Base-by-base conservation (phyloP, 768 basidiomycete genomes). In the Termitomyces sp. region DNA sequence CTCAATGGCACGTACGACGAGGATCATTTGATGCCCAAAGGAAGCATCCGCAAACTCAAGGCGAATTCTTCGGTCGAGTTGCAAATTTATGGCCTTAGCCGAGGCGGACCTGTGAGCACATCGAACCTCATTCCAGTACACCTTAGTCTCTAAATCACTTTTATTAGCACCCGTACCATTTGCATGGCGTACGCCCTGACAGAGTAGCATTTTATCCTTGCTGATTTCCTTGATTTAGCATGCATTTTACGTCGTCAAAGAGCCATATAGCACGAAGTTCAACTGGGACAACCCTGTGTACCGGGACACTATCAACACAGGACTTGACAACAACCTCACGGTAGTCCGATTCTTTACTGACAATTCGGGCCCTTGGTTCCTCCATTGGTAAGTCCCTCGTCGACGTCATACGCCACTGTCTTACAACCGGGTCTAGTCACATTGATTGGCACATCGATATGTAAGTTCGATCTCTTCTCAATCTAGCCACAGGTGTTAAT, bases 261-360 rank as follows among this genome's bases (percentile, higher is more conserved):
- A 66, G 51, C 71, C 73, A 0, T 71, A 67, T 6, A 70, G 69
- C 42, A 61, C 55, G 0, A n/a, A 22, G 0, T 77, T 76, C 63
- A 80, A 64, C 13, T 64, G 55, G 39, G 20, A 40, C 6, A 61
- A 64, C 36, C 63, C 63, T 39, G 63, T 56, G 8, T 67, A 68
- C 32, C 72, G 79, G 13, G 79, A 79, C 55, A 75, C 76, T 12
- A 74, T 78, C 22, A 72, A 66, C 38, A 71, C 69, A 15, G 77
- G 78, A 4, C 32, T 46, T 16, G 50, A 64, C 1, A 65, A 58
- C 9, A 75, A 78, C 62, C 73, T 75, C 16, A 78, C 81, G 22
- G 81, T 80, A 15, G 76, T 90, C 50, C 79, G 85, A 35, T 87
- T 85, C 73, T 67, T 70, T n/a, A 84, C 88, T 1, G 84, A 90